Evolutionary conservation across 192 early-diverging fungal genomes (phyloP).

Genomic region (Coemansia sp.): DNA sequence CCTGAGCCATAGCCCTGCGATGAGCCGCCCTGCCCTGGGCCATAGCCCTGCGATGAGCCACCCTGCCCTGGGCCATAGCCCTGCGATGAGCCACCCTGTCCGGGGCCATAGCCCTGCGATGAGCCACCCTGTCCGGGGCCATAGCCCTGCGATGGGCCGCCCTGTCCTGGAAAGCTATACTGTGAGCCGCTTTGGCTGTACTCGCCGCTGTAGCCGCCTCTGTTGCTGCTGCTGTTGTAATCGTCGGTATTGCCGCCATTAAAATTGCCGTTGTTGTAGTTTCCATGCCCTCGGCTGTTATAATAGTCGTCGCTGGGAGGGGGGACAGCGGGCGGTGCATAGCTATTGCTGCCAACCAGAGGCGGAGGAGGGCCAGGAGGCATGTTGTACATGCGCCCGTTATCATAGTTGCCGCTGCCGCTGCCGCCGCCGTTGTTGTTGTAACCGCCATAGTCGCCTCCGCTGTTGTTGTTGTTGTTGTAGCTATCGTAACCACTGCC

Average conservation of each 20-base stretch:
- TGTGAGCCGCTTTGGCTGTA: slow-evolving; percentile 9
- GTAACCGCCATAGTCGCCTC: slow-evolving; percentile 2
- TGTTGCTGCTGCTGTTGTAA: not conserved
- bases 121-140: not conserved
- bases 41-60: not conserved
- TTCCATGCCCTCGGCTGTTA: slow-evolving; percentile 7
- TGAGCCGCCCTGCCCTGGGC: too few species aligned
- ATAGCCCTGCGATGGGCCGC: not conserved
- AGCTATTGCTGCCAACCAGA: not conserved
- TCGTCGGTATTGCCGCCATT: not conserved
- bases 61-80: too few species aligned
- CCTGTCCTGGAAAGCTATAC: slow-evolving; percentile 1
- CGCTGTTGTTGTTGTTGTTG: not conserved
- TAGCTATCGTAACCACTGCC: slow-evolving; percentile 13
- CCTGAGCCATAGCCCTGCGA: not conserved
- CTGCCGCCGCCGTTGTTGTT: slow-evolving; percentile 17
- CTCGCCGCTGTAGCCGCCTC: slow-evolving; percentile 4
- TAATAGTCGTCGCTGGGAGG: slow-evolving; percentile 8
- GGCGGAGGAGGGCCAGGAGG: slow-evolving; percentile 18
- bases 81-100: not conserved
- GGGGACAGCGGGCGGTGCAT: slow-evolving; percentile 4
- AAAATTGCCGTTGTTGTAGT: slow-evolving; percentile 13
- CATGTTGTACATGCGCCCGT: slow-evolving; percentile 18
- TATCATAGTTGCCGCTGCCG: slow-evolving; percentile 10
- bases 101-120: too few species aligned